phyloP scores from a whole-genome alignment of 1,284 basidiomycete genomes.

The Irpex sp. region DNA sequence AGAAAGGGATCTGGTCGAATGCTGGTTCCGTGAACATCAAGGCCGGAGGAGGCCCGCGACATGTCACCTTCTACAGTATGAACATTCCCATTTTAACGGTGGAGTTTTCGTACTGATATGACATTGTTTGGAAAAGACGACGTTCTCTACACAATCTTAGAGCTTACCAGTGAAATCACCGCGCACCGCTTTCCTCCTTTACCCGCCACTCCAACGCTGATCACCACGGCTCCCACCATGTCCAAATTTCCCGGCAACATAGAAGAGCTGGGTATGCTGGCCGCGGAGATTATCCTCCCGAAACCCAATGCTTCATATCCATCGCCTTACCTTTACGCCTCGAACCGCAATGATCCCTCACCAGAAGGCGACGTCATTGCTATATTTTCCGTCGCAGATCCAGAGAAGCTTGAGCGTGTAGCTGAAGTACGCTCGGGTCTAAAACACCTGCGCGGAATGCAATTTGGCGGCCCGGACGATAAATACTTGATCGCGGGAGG shows the following conservation, averaged over 20 bases:
- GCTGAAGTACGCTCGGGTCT: conserved; percentile 33
- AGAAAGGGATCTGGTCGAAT: conserved; percentile 41
- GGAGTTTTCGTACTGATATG: not conserved
- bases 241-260: conserved; percentile 35
- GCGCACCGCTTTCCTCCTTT: conserved; percentile 47
- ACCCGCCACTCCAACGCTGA: conserved; percentile 34
- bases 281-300: conserved; percentile 51
- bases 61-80: conserved; percentile 59
- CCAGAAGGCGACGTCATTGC: conserved; percentile 59
- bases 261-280: conserved; percentile 28
- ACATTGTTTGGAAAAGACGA: conserved; percentile 22
- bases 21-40: conserved; percentile 40
- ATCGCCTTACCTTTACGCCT: conserved; percentile 57
- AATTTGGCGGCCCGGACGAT: conserved; percentile 31
- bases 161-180: conserved; percentile 54
- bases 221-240: conserved; percentile 45
- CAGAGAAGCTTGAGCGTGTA: conserved; percentile 24
- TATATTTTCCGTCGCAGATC: conserved; percentile 37
- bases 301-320: conserved; percentile 42
- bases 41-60: conserved; percentile 64
- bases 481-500: conserved; percentile 33
- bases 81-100: conserved; percentile 12
- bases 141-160: conserved; percentile 60
- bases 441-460: conserved; percentile 33
- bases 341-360: conserved; percentile 62